Conservation (phyloP, 352 stramenopile species). For the Pythium dissotocum region DNA sequence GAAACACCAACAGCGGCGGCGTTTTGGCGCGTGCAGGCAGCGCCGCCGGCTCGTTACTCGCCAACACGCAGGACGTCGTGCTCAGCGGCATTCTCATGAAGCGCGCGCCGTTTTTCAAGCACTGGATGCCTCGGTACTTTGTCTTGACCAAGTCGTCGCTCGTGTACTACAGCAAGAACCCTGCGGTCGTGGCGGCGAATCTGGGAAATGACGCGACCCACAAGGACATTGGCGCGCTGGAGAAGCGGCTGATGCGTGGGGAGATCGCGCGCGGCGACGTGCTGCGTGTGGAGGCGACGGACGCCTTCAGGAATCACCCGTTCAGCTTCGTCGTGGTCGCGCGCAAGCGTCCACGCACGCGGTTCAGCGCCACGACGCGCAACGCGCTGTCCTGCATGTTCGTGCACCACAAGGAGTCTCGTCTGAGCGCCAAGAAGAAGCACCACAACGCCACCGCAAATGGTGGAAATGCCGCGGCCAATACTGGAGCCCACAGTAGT, state of each 20-base stretch:
- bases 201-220: conserved; percentile 29
- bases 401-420: conserved; percentile 60
- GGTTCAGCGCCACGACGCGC: conserved; percentile 19
- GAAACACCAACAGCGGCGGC: conserved; percentile 5
- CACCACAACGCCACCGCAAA: background rate
- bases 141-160: conserved; percentile 61
- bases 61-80: conserved; percentile 48
- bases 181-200: conserved; percentile 17
- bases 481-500: background rate
- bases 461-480: background rate
- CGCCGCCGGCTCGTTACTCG: conserved; percentile 12
- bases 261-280: conserved; percentile 62
- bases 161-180: conserved; percentile 77
- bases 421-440: conserved; percentile 36
- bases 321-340: conserved; percentile 66
- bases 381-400: conserved; percentile 46
- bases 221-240: conserved; percentile 46
- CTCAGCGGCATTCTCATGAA: conserved; percentile 65
- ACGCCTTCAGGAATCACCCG: conserved; percentile 60
- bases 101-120: conserved; percentile 75
- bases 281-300: conserved; percentile 56
- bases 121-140: conserved; percentile 70
- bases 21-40: conserved; percentile 23
- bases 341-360: conserved; percentile 49
- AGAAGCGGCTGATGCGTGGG: conserved; percentile 67